phyloP scores from a whole-genome alignment of 306 rosid genomes.

The Quercus agrifolia region DNA sequence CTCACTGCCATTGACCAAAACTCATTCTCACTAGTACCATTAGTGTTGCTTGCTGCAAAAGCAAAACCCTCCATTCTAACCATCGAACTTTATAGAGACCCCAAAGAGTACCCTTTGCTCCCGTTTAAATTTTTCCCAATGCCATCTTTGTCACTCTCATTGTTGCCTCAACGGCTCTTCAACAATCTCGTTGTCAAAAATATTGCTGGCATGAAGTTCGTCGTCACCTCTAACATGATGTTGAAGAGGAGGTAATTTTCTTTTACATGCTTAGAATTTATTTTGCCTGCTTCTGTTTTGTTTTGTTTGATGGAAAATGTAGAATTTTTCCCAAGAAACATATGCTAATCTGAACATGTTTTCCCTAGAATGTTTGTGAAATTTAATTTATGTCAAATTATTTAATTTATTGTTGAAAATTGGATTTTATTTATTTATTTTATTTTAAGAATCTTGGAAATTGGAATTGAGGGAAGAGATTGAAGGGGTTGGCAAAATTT shows the following conservation, averaged over 20 bases:
- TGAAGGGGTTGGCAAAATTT: constrained; percentile 19
- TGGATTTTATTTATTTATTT: background rate
- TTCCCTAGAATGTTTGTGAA: no score
- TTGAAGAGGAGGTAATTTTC: constrained; percentile 48
- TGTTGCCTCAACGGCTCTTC: constrained; percentile 61
- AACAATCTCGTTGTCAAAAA: constrained; percentile 89
- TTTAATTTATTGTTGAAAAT: background rate
- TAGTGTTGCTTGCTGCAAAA: constrained; percentile 30
- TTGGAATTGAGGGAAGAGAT: no score
- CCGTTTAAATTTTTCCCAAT: constrained; percentile 52
- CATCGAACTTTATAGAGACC: constrained; percentile 12
- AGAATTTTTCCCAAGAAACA: background rate
- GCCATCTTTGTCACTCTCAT: constrained; percentile 54
- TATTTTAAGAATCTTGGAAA: no score
- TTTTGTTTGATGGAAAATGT: background rate
- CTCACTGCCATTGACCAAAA: no score
- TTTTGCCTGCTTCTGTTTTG: background rate
- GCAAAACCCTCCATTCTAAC: constrained; percentile 18
- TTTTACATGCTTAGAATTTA: background rate
- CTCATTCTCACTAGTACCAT: constrained; percentile 11
- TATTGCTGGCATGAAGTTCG: constrained; percentile 87
- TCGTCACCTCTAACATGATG: constrained; percentile 84
- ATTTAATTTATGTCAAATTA: no score
- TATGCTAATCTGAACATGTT: background rate
- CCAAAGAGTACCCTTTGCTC: constrained; percentile 38